Base-by-base conservation (phyloP, 805 yeast genomes). In the Wickerhamomyces mucosus region DNA sequence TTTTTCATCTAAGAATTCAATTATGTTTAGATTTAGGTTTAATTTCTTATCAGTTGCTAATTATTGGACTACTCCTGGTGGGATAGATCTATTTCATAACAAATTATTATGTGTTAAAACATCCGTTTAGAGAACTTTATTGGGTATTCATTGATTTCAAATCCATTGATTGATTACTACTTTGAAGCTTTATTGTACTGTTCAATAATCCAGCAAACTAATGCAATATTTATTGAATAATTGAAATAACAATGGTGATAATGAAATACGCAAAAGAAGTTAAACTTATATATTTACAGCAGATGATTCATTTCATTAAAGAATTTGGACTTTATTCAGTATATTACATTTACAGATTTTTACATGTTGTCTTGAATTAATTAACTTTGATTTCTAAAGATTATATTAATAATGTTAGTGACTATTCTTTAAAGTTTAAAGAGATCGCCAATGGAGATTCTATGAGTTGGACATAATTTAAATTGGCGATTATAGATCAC, bases 11-110 rank as follows among this genome's bases (percentile, higher is more conserved):
- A 10, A 58, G 72, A 39, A 63, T 60, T 36, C 39, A 42, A 8
- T 46, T 72, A 6, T 69, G 74, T 40, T 50, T 68, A 7, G 51
- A 55, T 27, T 45, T 73, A 19, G 65, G 71, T 0, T 61, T 34
- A 64, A 65, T 18, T 74, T 72, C 38, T 46, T 72, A 22, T 63
- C 60, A 13, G 65, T 64, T 26, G 71, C 78, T 4, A 76, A 70
- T 42, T 69, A 67, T 44, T 74, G 78, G 75, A 70, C 74, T 27
- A 66, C 72, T 5, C 78, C 78, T 2, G 78, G 77, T 9, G 78
- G 77, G 5, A n/a, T n/a, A n/a, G n/a, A 59, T 71, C n/a, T 67
- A 61, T 22, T 61, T 60, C 20, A 61, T 72, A 10, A 58, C 64
- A 25, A 47, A 61, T 23, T 53, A 53, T 9, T 73, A 67, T 44